Percentiles rank a stretch among this genome's conserved stretches.
phyloP scores from a whole-genome alignment of 371 early-diverging fungal species.

The Vairimorpha ceranae region DNA sequence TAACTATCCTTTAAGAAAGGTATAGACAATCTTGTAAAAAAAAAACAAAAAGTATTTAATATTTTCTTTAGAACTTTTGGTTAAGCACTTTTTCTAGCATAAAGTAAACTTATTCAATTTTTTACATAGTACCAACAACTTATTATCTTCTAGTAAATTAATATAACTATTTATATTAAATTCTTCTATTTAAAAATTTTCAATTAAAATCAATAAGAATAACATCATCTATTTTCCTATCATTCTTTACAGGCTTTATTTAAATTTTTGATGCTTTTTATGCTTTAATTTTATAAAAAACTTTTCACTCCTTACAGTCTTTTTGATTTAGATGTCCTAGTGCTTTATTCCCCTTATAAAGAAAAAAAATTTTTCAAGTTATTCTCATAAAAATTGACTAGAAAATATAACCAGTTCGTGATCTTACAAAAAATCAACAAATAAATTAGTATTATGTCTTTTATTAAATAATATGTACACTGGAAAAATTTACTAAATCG shows the following conservation, averaged over 20 bases:
- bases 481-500: slow-evolving; percentile 1
- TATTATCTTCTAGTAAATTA: slow-evolving; percentile 22
- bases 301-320: slow-evolving; percentile 28
- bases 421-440: slow-evolving; percentile 35
- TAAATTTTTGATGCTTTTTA: slow-evolving; percentile 43
- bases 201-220: slow-evolving; percentile 49
- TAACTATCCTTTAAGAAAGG: no score
- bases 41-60: no score
- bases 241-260: slow-evolving; percentile 17
- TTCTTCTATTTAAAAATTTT: slow-evolving; percentile 31
- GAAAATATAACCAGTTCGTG: slow-evolving; percentile 47
- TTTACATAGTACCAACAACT: slow-evolving; percentile 17
- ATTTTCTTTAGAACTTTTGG: no score
- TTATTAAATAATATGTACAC: slow-evolving; percentile 14
- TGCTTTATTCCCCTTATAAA: slow-evolving; percentile 1
- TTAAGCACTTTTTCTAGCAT: background rate
- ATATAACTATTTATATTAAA: slow-evolving; percentile 38
- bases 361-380: slow-evolving; percentile 33
- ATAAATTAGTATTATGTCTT: slow-evolving; percentile 40
- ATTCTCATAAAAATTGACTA: slow-evolving; percentile 58
- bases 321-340: slow-evolving; percentile 19
- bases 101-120: slow-evolving; percentile 7
- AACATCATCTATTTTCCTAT: slow-evolving; percentile 31
- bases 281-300: slow-evolving; percentile 13
- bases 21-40: no score